A percentile compares a stretch with the other conserved stretches of the same genome.
Evolutionary conservation across 495 filamentous ascomycete genomes (phyloP).

Genomic region (Geoglossum glabrum): DNA sequence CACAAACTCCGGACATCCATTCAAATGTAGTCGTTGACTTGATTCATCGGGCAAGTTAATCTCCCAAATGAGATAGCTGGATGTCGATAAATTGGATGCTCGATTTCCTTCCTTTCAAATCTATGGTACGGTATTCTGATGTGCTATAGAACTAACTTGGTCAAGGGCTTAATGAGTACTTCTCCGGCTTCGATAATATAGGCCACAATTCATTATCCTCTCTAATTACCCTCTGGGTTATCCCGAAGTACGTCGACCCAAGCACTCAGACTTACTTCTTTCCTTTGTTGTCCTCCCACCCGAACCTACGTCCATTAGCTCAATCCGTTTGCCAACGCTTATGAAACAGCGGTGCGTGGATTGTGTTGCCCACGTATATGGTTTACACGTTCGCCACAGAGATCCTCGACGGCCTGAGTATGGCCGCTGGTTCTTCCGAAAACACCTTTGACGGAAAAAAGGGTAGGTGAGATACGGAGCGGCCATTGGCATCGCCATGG

Average conservation of each 20-base stretch:
- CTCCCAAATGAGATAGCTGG: neutral
- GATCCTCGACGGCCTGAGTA: conserved; percentile 45
- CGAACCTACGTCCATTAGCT: neutral
- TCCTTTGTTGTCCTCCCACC: neutral
- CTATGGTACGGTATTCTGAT: neutral
- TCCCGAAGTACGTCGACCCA: conserved; percentile 48
- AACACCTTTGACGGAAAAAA: neutral
- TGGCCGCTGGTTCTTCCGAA: conserved; percentile 13
- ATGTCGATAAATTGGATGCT: neutral
- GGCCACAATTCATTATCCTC: conserved; percentile 44
- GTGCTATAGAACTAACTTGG: neutral
- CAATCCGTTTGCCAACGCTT: neutral
- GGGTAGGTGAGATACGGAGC: neutral
- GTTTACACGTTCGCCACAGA: conserved; percentile 47
- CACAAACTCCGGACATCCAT: neutral
- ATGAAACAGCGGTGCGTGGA: conserved; percentile 47
- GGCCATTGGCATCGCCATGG: neutral
- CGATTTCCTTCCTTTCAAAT: neutral
- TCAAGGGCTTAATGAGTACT: conserved; percentile 57
- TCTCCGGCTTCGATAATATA: conserved; percentile 57
- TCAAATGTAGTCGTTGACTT: too few species aligned
- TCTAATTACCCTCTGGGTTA: conserved; percentile 49
- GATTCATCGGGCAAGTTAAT: too few species aligned
- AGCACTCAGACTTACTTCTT: neutral
- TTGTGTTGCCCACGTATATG: conserved; percentile 52